Base-by-base conservation (phyloP, 768 basidiomycete species). In the Amanita jacksonii region DNA sequence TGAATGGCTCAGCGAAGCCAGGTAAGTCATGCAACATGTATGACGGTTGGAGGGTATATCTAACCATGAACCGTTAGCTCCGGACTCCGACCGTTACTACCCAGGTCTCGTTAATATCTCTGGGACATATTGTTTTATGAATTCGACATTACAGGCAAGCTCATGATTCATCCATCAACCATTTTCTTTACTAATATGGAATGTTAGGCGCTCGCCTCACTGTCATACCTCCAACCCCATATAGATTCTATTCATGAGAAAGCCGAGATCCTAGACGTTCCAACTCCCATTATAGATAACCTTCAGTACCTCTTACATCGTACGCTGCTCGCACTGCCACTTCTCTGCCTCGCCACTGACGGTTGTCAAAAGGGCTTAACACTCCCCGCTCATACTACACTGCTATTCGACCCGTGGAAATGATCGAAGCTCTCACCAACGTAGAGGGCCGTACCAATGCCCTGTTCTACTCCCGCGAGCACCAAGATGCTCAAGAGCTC, bases 401-500 rank as follows among this genome's bases (percentile, higher is more conserved):
- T 36, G 70, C 85, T 23, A 69, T 91, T 24, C 77, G 88, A 1
- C 91, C 90, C 0, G 57, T 77, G 35, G 71, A 72, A 28, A 77
- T 94, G 46, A 84, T 93, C 36, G 61, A 72, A 13, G 83, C 80
- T 3, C 72, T 93, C 23, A 76, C 78, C 13, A 69, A 73, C 48
- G 65, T 73, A 28, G 61, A 68, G 25, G 73, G 73, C 39, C 74
- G 73, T 50, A 56, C 68, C 50, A 73, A 73, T 52, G 72, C 82
- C 0, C 70, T 91, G 8, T 82, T 94, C 61, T 77, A 79, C 51
- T 90, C 90, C 1, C 81, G 89, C 9, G 91, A 96, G 58, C 94
- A 98, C 59, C 94, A 98, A 65, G 94, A 98, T 59, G 94, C 94
- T 4, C 94, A 98, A 57, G 94, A 98, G 58, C 73, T 98, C n/a